Base-by-base conservation (phyloP, 371 early-diverging fungal species). In the Cokeromyces recurvatus region DNA sequence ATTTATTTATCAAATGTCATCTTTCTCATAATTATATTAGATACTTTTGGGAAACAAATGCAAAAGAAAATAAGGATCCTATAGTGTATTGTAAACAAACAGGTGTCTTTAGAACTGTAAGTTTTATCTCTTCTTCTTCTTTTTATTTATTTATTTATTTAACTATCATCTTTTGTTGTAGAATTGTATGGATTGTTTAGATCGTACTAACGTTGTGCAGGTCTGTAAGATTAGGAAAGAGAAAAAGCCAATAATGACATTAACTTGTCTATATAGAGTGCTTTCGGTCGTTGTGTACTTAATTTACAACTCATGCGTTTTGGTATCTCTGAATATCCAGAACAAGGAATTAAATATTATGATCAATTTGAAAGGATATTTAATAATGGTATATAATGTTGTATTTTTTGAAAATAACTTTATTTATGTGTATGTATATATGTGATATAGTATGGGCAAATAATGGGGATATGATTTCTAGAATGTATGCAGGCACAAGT, bases 171-270 rank as follows among this genome's bases (percentile, higher is more conserved):
- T 9, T 4, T n/a, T 11, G 11, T 12, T 25, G 0, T 50, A 74
- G 74, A 99, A 99, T 62, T 99, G 99, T 64, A 97, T 99, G 87
- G 99, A 99, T 77, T 99, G 97, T 58, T 70, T 99, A 25, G 99
- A 99, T 66, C 81, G 99, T 51, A 99, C 99, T 17, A 99, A 99
- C 57, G 95, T 99, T 5, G 94, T 97, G 2, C 99, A 75, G 62
- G 74, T 73, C 46, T 15, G 10, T 1, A 15, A 24, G 1, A 38
- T 12, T n/a, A 14, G 2, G 22, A 25, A 8, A 14, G 38, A 50
- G n/a, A 27, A 27, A 5, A 27, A 11, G 29, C 29, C 29, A 7
- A 7, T 27, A 7, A 27, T 27, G 11, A 12, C 3, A 8, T 19
- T 16, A 36, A 21, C 20, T 24, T 39, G 10, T n/a, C n/a, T n/a